These are phyloP conservation scores for Kockiozyma suomiensis DNA, from an alignment of 805 yeast species.

Conservation along the genomic window DNA sequence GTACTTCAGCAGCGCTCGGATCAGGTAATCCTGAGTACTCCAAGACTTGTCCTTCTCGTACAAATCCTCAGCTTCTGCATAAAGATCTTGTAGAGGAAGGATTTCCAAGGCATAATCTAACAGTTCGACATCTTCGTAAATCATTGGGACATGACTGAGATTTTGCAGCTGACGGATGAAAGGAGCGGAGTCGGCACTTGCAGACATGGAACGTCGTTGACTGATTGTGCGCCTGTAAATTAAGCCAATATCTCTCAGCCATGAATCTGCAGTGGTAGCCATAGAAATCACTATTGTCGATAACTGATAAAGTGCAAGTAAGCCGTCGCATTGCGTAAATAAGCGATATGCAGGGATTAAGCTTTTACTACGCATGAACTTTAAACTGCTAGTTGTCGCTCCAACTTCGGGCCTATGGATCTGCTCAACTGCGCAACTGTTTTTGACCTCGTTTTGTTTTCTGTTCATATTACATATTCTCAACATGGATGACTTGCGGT, in stretches of 20 bases:
- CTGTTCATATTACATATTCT: not conserved
- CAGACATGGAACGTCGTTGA: too few species aligned
- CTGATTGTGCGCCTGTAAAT: not conserved
- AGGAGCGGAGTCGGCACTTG: too few species aligned
- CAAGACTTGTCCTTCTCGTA: constrained; percentile 38
- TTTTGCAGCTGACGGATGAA: constrained; percentile 4
- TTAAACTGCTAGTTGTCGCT: not conserved
- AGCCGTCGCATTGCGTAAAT: too few species aligned
- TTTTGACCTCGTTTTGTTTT: too few species aligned
- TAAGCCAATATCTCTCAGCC: not conserved
- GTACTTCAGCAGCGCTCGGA: constrained; percentile 53
- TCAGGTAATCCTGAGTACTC: constrained; percentile 60
- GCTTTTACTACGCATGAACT: too few species aligned
- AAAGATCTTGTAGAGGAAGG: constrained; percentile 62
- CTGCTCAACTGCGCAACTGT: too few species aligned
- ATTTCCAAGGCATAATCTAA: constrained; percentile 63
- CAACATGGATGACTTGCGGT: constrained; percentile 15
- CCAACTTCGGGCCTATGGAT: not conserved
- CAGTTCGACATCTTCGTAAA: constrained; percentile 49
- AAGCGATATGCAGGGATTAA: too few species aligned
- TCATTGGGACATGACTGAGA: constrained; percentile 34
- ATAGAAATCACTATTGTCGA: too few species aligned
- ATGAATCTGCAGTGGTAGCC: too few species aligned
- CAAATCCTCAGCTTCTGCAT: constrained; percentile 59
- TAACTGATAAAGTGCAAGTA: too few species aligned